Evolutionary conservation across 2,329 filamentous ascomycete species (phyloP), one percentile per base, ranked within the genome.

Genomic region (Dryadomyces sulphureus): DNA sequence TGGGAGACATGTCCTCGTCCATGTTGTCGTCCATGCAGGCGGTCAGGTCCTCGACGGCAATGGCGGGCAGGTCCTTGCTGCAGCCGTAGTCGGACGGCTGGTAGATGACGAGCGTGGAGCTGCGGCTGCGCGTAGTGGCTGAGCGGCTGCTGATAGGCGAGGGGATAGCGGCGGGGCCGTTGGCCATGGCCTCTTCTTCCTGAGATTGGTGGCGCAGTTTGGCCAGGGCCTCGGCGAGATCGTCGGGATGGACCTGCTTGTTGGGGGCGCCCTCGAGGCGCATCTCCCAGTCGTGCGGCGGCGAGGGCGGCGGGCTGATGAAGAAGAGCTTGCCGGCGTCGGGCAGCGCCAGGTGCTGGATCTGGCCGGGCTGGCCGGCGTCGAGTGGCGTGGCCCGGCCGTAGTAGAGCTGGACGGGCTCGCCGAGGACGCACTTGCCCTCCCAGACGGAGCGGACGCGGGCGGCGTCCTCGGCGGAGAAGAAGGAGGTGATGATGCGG

Each of bases 401-500:
- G 54, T 80, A 83, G 66, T 81, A 88, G 55, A 87, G 74, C 52
- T 74, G 73, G 55, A 81, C 73, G 46, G 72, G 69, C 60, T 80
- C 70, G 55, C 83, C 84, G 64, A 89, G 74, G 53, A 90, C 70
- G 21, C 67, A 66, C 63, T 88, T 81, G 55, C 81, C 79, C 56
- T 92, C 84, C 63, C 87, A 84, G 46, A 81, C 69, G 53, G 77
- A 68, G 52, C 83, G 79, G 47, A 90, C 81, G 47, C 70, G 68
- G 55, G 85, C 77, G 47, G 85, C 84, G 45, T 81, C 75, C 45
- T 79, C 73, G 56, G 74, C 69, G 50, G 78, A 76, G 62, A 73
- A 80, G 69, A 92, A 90, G 54, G 83, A 86, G 50, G 84, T 77
- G 54, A 90, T 72, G 57, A 92, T 87, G 60, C 85, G 81, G 52